These are phyloP conservation scores for Acidomyces sp. DNA, from an alignment of 495 filamentous ascomycete species.

Conservation along the genomic window DNA sequence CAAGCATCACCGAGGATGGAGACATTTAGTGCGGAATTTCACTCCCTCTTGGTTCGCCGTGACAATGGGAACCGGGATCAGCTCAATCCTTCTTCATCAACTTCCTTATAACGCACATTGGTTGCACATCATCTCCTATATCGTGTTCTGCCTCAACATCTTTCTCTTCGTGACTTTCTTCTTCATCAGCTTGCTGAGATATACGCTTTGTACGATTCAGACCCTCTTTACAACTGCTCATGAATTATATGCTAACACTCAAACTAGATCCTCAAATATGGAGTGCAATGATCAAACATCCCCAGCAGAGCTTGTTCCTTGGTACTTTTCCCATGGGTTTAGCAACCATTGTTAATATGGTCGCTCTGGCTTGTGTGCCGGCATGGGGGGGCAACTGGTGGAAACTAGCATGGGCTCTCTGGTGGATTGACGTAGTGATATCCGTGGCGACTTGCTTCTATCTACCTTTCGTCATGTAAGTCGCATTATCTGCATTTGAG, in stretches of 20 bases:
- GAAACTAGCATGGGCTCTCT: constrained; percentile 36
- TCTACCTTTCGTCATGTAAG: constrained; percentile 45
- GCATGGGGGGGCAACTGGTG: constrained; percentile 34
- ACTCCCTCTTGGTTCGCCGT: constrained; percentile 37
- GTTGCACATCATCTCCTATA: constrained; percentile 41
- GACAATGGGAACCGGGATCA: constrained; percentile 55
- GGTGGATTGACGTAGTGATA: constrained; percentile 45
- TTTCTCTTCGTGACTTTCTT: constrained; percentile 35
- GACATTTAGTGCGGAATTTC: constrained; percentile 17
- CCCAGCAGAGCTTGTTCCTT: constrained; percentile 47
- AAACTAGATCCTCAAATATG: constrained; percentile 48
- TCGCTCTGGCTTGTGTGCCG: constrained; percentile 41
- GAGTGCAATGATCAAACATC: constrained; percentile 42
- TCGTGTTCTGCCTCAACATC: constrained; percentile 44
- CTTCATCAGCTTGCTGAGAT: constrained; percentile 40
- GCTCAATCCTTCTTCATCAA: constrained; percentile 45
- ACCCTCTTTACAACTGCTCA: too few species aligned
- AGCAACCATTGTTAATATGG: constrained; percentile 49
- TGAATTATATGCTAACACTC: too few species aligned
- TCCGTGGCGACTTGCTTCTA: constrained; percentile 38
- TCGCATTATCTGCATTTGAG: too few species aligned
- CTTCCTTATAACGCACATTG: constrained; percentile 43
- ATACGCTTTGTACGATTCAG: too few species aligned
- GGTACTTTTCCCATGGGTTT: constrained; percentile 52
- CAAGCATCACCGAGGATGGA: constrained; percentile 10